Conservation (phyloP, 1,284 basidiomycete genomes). For the Cutaneotrichosporon sp. region DNA sequence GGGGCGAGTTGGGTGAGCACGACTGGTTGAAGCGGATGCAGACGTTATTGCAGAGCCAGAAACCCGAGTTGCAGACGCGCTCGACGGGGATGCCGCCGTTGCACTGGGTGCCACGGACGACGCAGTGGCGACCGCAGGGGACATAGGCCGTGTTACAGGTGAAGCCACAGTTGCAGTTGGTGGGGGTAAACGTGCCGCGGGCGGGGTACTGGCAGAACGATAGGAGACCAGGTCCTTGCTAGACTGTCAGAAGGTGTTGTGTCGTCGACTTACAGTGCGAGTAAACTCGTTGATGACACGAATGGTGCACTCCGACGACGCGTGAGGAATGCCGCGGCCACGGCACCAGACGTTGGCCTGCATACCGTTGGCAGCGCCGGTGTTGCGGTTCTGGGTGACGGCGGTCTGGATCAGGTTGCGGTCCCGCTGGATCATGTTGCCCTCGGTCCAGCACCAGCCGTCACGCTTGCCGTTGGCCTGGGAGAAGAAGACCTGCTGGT, state of each 20-base stretch:
- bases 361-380: neutral
- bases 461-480: conserved; percentile 1
- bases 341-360: conserved; percentile 4
- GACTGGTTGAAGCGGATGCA: neutral
- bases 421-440: conserved; percentile 8
- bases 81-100: conserved; percentile 6
- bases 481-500: neutral
- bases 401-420: neutral
- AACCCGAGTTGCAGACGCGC: neutral
- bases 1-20: neutral
- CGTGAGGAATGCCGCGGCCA: neutral
- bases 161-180: neutral
- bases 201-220: conserved; percentile 6
- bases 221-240: conserved; percentile 4
- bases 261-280: neutral
- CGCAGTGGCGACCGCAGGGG: conserved; percentile 6
- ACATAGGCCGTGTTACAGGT: neutral
- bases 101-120: conserved; percentile 1
- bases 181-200: neutral
- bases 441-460: conserved; percentile 5
- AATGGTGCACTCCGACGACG: neutral
- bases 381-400: neutral
- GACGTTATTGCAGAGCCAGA: neutral
- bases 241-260: neutral
- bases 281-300: conserved; percentile 1